Base-by-base conservation (phyloP, 345 rosid genomes). In the Syzygium oleosum region DNA sequence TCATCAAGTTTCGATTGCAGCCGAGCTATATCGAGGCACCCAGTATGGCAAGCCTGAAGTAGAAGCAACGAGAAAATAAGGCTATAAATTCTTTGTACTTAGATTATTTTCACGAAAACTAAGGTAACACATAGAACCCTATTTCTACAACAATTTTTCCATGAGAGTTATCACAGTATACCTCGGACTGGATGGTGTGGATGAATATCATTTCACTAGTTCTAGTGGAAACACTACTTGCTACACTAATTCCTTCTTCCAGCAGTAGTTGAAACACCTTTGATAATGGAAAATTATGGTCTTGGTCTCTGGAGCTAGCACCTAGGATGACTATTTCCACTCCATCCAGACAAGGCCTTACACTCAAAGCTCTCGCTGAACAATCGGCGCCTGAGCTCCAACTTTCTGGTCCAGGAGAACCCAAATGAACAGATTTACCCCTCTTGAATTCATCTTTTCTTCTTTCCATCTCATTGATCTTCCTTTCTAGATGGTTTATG, bases 101-200 rank as follows among this genome's bases (percentile, higher is more conserved):
- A 29, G 9, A 17, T 19, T 29, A 15, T 21, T 52, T 34, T 17
- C 58, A 38, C 21, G 43, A n/a, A 17, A 53, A 51, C 29, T 34
- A 29, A 25, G 43, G 23, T 85, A 3, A 9, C 51, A 31, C 34
- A 29, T 84, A 51, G 17, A 43, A 84, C 43, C 63, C 63, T 84
- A 51, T 8, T 73, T 38, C 49, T 19, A 34, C 14, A 73, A 38
- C 80, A 38, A 38, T 73, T 73, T 34, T 38, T 38, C 80, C 80
- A 38, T 19, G 49, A 19, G 80, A 34, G 73, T 73, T 38, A 38
- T 84, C 43, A 21, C 13, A 31, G 63, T 17, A 53, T 78, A 95
- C 98, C 99, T 97, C 90, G 53, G 93, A 89, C 52, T 92, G 95
- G 87, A 97, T 88, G n/a, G 92, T 91, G 88, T 96, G 92, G 86